Base-by-base conservation (phyloP, 2,329 filamentous ascomycete genomes). In the Alternaria sp. region DNA sequence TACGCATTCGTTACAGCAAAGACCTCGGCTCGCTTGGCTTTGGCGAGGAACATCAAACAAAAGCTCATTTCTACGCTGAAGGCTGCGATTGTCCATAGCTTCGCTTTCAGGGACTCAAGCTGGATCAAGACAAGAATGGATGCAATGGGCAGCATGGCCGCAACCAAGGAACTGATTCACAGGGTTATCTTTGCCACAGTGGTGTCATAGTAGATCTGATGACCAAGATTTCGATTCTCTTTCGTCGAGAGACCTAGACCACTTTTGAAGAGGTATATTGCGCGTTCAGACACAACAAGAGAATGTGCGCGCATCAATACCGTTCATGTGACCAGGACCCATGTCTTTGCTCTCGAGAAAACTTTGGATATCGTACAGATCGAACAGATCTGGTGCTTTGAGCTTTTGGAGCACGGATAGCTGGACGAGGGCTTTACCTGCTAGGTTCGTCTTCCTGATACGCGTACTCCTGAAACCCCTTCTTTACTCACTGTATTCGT, bases 1-100 rank as follows among this genome's bases (percentile, higher is more conserved):
- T 63, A 74, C 70, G 67, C 68, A 34, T 70, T 64, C 4, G 66
- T 69, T 5, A 72, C 58, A 9, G 70, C 63, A 51, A 74, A 74
- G 1, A 72, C 53, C 24, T 73, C 68, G 3, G 58, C 51, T 5
- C 69, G 59, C 29, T 61, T 73, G 1, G 70, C 72, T 8, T 68
- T 54, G 1, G 69, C 67, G 11, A 72, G 58, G 1, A 36, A 49
- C 3, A 40, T 65, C 52, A 73, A 24, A 36, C 67, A 73, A 0
- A 68, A 9, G 2, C 66, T 65, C 4, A 70, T 54, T 13, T 68
- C n/a, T 2, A 69, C 42, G 40, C 71, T 73, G 56, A 72, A 73
- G 0, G 23, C 62, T 1, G 58, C 68, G 40, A 72, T 72, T 2
- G 58, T 54, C 2, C 48, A 61, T 1, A 72, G 55, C 23, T 59